Percentiles rank a stretch among this genome's conserved stretches.
These are phyloP conservation scores for Amanita fuliginea DNA, from an alignment of 768 basidiomycete species.

Conservation along the genomic window DNA sequence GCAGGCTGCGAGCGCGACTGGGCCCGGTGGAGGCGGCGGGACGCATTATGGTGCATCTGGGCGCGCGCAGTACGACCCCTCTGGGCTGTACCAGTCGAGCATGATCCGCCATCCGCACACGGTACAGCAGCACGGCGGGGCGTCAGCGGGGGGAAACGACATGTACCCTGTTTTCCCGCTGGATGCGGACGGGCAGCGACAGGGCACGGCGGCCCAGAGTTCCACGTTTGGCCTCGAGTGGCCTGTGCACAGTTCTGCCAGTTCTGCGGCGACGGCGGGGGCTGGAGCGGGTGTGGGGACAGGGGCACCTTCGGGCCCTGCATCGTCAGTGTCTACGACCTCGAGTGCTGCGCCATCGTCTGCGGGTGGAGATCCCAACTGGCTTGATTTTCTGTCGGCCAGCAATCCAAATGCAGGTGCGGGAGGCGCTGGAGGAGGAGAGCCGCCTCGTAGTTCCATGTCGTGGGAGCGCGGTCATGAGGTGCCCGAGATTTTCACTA, in stretches of 20 bases:
- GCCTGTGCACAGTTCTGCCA: constrained; percentile 20
- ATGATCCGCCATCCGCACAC: constrained; percentile 7
- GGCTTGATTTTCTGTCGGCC: constrained; percentile 21
- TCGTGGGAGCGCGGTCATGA: constrained; percentile 20
- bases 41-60: background rate
- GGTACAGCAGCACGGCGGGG: background rate
- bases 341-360: constrained; percentile 4
- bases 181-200: constrained; percentile 14
- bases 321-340: constrained; percentile 8
- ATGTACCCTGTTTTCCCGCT: constrained; percentile 14
- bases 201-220: constrained; percentile 6
- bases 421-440: background rate
- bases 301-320: constrained; percentile 1
- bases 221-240: constrained; percentile 20
- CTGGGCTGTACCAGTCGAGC: background rate
- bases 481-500: background rate
- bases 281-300: background rate
- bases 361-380: constrained; percentile 12
- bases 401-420: constrained; percentile 6
- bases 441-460: constrained; percentile 11
- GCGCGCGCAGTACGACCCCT: background rate
- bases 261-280: constrained; percentile 3
- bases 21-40: constrained; percentile 7
- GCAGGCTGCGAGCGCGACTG: constrained; percentile 9
- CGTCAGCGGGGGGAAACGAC: constrained; percentile 5